Evolutionary conservation across 331 rosid genomes (phyloP), one percentile per base, ranked within the genome.

Genomic region (Spiraea crenata): DNA sequence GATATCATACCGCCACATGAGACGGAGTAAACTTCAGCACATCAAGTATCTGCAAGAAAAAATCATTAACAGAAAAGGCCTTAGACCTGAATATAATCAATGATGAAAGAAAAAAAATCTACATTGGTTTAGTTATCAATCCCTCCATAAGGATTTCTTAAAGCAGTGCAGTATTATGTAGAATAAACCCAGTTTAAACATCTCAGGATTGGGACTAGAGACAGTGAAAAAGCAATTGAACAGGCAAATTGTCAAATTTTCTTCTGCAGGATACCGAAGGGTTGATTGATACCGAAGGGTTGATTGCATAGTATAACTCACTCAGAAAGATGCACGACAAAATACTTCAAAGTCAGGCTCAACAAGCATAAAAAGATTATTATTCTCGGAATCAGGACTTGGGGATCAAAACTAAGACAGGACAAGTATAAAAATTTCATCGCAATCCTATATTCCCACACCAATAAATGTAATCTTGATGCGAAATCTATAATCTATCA

Each of bases 11-110:
- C 95, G 92, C 96, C 74, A 86, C 97, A 83, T 91, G 99, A 70
- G 99, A 89, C 83, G 99, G 99, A 64, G 79, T 55, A 67, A 91
- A 83, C 71, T 89, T 96, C 83, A 93, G 77, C 74, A 93, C 99
- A 82, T 93, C 96, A 83, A 93, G 80, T 74, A 93, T 83, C 98
- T 93, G 96, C 90, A 81, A 76, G 73, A 45, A 56, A 70, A 56
- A 70, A 79, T 44, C 5, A 70, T 62, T 20, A 71, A 7, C 15
- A 75, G 35, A 47, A 63, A 51, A 69, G 65, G 61, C 71, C 70
- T 74, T 69, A 54, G 70, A 78, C 72, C 56, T 47, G 70, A 54
- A 44, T 34, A n/a, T 20, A n/a, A 54, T 50, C 19, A 57, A 61
- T 67, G 40, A 54, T 17, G 64, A 45, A 15, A 55, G 55, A 35